Conservation (phyloP, 805 yeast genomes). For the Metahyphopichia silvanorum region DNA sequence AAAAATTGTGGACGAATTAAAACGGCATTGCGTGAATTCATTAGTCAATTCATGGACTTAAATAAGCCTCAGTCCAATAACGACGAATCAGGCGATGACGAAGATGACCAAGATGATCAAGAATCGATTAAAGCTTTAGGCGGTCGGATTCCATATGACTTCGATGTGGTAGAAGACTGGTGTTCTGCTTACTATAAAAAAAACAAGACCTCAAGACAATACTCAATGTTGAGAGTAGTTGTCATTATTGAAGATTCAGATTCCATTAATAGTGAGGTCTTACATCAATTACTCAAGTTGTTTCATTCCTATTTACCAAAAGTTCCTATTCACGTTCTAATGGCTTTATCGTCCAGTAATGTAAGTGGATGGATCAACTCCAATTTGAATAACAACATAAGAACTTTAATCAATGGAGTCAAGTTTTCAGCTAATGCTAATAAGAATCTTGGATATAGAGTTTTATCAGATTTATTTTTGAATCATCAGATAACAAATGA, state of each 20-base stretch:
- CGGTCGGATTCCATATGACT: constrained; percentile 32
- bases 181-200: constrained; percentile 10
- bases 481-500: constrained; percentile 17
- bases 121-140: constrained; percentile 6
- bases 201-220: constrained; percentile 3
- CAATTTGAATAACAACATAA: constrained; percentile 27
- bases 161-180: constrained; percentile 35
- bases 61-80: constrained; percentile 4
- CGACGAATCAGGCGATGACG: constrained; percentile 14
- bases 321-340: constrained; percentile 31
- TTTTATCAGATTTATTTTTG: constrained; percentile 31
- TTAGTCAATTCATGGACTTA: constrained; percentile 25
- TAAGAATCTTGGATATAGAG: constrained; percentile 28
- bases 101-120: constrained; percentile 10
- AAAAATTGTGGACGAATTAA: constrained; percentile 33
- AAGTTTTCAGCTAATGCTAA: constrained; percentile 32
- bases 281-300: constrained; percentile 33
- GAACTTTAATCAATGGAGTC: constrained; percentile 24
- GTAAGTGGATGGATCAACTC: constrained; percentile 35
- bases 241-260: constrained; percentile 37
- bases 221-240: constrained; percentile 14
- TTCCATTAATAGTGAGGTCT: constrained; percentile 28
- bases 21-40: constrained; percentile 28
- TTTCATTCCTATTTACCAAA: constrained; percentile 20
- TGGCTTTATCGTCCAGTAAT: constrained; percentile 34